Base-by-base conservation (phyloP, 257 asterid genomes). In the Capsicum chinense region DNA sequence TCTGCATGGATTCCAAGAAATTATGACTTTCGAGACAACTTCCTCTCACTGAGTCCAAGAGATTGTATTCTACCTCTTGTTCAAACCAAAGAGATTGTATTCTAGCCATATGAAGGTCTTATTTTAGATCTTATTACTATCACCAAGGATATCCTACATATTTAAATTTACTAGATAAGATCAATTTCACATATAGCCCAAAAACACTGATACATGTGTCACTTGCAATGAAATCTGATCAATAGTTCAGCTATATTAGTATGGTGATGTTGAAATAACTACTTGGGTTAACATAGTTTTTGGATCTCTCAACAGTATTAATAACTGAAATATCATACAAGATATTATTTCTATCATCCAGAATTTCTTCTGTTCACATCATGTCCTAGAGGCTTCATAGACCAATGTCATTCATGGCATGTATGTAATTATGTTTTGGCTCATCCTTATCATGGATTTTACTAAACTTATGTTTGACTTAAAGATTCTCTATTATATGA, bases 181-280 rank as follows among this genome's bases (percentile, higher is more conserved):
- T 48, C 19, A 73, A 73, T 19, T 37, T 68, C n/a, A 73, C n/a
- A 47, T 1, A 71, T 48, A 48, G 57, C 81, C 81, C 21, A 26
- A 74, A 50, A 74, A 50, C 13, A 50, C 19, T 3, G 21, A 21
- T 21, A 74, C 21, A 50, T 21, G 8, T 50, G 76, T 15, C 60
- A 21, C 21, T 73, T 21, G 62, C 81, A 50, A 74, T 26, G 62
- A 74, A 73, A 50, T 52, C n/a, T 50, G 44, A 50, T 74, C 7
- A 19, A 73, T 73, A 73, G 37, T 74, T 74, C 13, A 74, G 73
- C 73, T 66, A 66, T 33, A 68, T 15, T 37, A 68, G 39, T 19
- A 8, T 12, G 16, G 10, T 56, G 37, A 5, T 54, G 81, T 50
- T 9, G 15, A 76, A 76, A 26, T 52, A 21, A 26, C 16, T 26